These are phyloP conservation scores for Akanthomyces dipterigenus DNA, from an alignment of 2,329 filamentous ascomycete genomes.

Conservation along the genomic window DNA sequence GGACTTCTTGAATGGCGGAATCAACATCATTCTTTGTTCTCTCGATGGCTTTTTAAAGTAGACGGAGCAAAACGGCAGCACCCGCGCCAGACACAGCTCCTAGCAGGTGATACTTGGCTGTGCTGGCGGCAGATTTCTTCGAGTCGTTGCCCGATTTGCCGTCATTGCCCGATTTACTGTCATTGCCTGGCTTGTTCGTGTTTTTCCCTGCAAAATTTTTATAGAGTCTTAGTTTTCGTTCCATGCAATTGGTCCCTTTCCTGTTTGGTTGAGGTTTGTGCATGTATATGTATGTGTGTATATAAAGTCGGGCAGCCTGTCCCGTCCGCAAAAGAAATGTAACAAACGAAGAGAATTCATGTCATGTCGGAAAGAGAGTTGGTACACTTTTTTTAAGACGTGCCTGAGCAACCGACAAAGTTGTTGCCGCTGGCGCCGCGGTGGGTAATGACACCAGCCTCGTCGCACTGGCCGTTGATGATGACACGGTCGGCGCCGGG, in stretches of 20 bases:
- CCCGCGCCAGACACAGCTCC: conserved; percentile 2
- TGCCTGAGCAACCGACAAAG: conserved; percentile 49
- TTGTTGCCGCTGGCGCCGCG: conserved; percentile 55
- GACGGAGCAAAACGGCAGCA: conserved; percentile 2
- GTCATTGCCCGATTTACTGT: neutral
- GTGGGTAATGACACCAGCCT: conserved; percentile 59
- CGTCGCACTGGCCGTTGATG: conserved; percentile 46
- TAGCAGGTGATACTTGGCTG: neutral
- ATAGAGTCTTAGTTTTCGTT: conserved; percentile 11
- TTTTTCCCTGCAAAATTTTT: conserved; percentile 4
- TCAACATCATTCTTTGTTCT: neutral
- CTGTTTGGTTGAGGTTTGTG: neutral
- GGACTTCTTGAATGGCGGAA: neutral
- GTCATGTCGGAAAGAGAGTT: neutral
- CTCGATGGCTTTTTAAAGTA: conserved; percentile 9
- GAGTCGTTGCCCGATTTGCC: neutral
- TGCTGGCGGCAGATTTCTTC: neutral
- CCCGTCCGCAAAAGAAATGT: conserved; percentile 6
- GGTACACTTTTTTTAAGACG: conserved; percentile 16
- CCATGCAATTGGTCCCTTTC: neutral
- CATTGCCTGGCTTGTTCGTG: neutral
- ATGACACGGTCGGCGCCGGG: conserved; percentile 58
- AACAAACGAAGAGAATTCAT: conserved; percentile 2
- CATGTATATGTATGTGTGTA: neutral
- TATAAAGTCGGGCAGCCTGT: neutral